Conservation (phyloP, 768 basidiomycete genomes). For the Mycena rebaudengoi region DNA sequence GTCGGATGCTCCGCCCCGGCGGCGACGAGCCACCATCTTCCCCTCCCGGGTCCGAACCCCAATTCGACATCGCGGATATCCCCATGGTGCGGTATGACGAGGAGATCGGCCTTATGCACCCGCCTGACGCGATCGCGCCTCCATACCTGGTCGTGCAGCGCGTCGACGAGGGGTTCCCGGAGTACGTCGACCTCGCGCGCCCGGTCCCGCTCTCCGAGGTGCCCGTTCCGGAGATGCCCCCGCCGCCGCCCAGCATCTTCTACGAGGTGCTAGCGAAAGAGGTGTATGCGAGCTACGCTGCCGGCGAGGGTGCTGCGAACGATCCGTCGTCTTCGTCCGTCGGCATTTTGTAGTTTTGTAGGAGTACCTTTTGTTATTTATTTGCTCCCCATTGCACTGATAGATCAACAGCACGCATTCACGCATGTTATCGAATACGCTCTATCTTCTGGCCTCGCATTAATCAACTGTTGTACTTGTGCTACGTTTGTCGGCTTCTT, state of each 20-base stretch:
- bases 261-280: slow-evolving; percentile 11
- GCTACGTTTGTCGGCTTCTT: too few relatives aligned
- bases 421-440: too few relatives aligned
- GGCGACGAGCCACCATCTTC: neutral
- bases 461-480: too few relatives aligned
- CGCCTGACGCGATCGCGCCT: neutral
- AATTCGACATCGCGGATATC: slow-evolving; percentile 14
- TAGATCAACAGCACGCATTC: too few relatives aligned
- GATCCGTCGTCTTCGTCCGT: too few relatives aligned
- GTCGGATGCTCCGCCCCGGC: neutral
- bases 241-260: slow-evolving; percentile 23
- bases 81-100: neutral
- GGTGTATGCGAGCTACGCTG: slow-evolving; percentile 14
- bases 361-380: too few relatives aligned
- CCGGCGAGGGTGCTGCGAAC: slow-evolving; percentile 19
- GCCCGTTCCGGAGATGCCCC: neutral
- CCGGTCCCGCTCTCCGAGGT: neutral
- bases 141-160: neutral
- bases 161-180: neutral
- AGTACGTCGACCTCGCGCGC: slow-evolving; percentile 2
- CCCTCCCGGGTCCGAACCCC: neutral
- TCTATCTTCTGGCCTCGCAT: too few relatives aligned
- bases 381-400: too few relatives aligned
- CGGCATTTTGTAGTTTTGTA: too few relatives aligned
- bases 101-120: neutral